Base-by-base conservation (phyloP, 176 grass and related monocot species). In the Eragrostis nindensis region DNA sequence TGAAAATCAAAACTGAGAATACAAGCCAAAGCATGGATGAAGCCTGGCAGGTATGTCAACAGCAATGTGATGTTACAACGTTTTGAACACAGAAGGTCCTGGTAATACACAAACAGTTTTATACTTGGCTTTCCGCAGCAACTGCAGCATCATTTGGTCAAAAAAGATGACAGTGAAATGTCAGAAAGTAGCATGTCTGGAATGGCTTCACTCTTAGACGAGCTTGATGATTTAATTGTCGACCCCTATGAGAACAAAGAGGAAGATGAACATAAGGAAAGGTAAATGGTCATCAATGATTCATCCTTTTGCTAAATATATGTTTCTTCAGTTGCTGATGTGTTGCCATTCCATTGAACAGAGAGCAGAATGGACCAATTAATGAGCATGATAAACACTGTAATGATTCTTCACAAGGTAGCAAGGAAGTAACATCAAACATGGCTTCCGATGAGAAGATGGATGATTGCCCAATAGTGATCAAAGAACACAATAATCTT, bases 171-270 rank as follows among this genome's bases (percentile, higher is more conserved):
- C 26, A 93, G 78, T 68, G 89, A 57, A 63, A 49, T 81, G 68
- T 72, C 84, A 66, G 73, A 84, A 82, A 86, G 26, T 72, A 91
- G 82, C 30, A 86, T 82, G 76, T 93, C 86, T 73, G 90, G 87
- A 84, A 80, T 87, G 62, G 87, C 64, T 62, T 99, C 77, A 64
- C 75, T 91, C 45, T 75, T 95, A 66, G 89, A 99, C 53, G 91
- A 99, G 11, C 79, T 99, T 45, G 94, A 89, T 16, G 93, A 88
- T 85, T 90, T 99, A 86, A 93, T 95, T 62, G 93, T 93, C 7
- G 86, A 89, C 78, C 68, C 85, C 57, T 82, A 82, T 45, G 77
- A 50, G 73, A 80, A 53, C 49, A 83, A 79, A 46, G 74, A 73
- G 53, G 66, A 83, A 79, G 70, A 41, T 63, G 25, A 76, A 38